Evolutionary conservation across 1,284 basidiomycete species (phyloP).

Genomic region (Erythrobasidium hasegawianum): DNA sequence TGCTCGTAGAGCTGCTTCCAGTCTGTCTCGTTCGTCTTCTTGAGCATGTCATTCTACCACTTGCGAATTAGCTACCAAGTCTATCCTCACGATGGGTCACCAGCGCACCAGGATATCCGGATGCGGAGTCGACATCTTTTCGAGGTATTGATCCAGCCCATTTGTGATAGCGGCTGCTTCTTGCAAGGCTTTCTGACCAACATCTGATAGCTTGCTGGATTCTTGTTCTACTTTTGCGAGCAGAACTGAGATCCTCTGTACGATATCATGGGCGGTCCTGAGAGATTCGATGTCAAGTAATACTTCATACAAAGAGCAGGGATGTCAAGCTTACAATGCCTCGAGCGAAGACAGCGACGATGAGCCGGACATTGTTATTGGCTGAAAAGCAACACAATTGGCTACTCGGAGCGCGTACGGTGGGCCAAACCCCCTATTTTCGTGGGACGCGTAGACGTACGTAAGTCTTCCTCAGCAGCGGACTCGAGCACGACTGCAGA

Average conservation of each 20-base stretch:
- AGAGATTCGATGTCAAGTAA: neutral
- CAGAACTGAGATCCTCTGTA: slow-evolving; percentile 17
- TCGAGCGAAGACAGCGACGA: slow-evolving; percentile 32
- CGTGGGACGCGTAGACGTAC: too few species aligned
- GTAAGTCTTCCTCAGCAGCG: too few species aligned
- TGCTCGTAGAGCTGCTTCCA: slow-evolving; percentile 37
- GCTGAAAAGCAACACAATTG: neutral
- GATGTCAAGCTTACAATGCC: slow-evolving; percentile 29
- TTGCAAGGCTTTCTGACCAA: slow-evolving; percentile 10
- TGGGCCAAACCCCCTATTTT: too few species aligned
- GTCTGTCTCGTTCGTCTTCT: slow-evolving; percentile 36
- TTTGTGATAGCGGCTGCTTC: slow-evolving; percentile 34
- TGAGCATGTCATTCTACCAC: slow-evolving; percentile 37
- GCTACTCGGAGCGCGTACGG: too few species aligned
- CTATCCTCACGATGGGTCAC: too few species aligned
- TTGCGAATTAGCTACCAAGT: too few species aligned
- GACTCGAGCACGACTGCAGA: too few species aligned
- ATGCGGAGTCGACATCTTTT: slow-evolving; percentile 26
- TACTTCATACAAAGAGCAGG: neutral
- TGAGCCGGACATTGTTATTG: slow-evolving; percentile 28
- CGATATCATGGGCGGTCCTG: slow-evolving; percentile 32
- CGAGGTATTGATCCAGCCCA: slow-evolving; percentile 38
- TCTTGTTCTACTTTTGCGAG: slow-evolving; percentile 21
- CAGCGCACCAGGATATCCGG: slow-evolving; percentile 24
- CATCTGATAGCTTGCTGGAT: slow-evolving; percentile 3